A percentile compares a stretch with the other conserved stretches of the same genome.
Conservation (phyloP, 208 protist genomes). For the Acanthamoeba sp. region DNA sequence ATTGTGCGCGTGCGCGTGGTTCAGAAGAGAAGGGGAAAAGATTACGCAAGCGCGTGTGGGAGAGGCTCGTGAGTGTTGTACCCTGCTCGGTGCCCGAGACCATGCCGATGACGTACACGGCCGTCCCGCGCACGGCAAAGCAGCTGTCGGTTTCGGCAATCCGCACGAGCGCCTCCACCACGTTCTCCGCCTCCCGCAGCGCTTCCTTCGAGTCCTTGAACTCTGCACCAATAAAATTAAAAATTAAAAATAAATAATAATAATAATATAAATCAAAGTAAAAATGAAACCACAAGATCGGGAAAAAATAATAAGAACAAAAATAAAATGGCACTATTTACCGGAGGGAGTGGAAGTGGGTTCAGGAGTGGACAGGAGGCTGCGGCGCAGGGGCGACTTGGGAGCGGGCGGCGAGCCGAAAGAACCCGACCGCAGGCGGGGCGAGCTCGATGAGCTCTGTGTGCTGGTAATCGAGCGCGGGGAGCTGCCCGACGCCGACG, state of each 20-base stretch:
- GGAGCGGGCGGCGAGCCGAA: background rate
- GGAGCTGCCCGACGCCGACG: background rate
- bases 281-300: no score
- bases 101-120: constrained; percentile 82
- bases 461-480: background rate
- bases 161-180: constrained; percentile 58
- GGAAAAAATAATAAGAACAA: no score
- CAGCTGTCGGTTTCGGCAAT: constrained; percentile 48
- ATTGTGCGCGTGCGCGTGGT: no score
- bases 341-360: background rate
- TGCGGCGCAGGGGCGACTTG: constrained; percentile 35
- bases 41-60: background rate
- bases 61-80: background rate
- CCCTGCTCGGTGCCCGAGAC: constrained; percentile 70
- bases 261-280: no score
- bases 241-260: background rate
- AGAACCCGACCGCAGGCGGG: background rate
- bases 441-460: background rate
- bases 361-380: background rate
- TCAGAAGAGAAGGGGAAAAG: background rate
- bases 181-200: constrained; percentile 33
- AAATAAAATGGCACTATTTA: no score
- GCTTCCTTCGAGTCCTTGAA: constrained; percentile 12
- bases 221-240: background rate
- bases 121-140: constrained; percentile 70